These are phyloP conservation scores for Wickerhamomyces sp. DNA, from an alignment of 1,139 yeast species.

Conservation along the genomic window DNA sequence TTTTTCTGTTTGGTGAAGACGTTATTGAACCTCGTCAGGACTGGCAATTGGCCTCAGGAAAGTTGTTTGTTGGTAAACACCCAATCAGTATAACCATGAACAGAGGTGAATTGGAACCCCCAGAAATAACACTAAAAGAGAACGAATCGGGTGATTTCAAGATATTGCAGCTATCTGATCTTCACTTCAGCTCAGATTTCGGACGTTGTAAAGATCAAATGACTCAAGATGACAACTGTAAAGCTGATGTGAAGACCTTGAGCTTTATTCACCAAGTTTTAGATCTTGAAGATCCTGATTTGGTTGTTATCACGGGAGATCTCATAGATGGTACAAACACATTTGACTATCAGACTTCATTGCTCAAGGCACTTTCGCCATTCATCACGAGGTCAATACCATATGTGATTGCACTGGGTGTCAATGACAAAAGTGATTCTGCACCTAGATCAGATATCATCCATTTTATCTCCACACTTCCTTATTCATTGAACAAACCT, in stretches of 20 bases:
- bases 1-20: conserved; percentile 40
- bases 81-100: conserved; percentile 9
- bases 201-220: conserved; percentile 73
- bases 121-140: conserved; percentile 21
- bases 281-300: conserved; percentile 70
- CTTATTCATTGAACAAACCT: conserved; percentile 13
- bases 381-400: conserved; percentile 65
- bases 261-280: conserved; percentile 57
- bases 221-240: conserved; percentile 49
- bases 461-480: conserved; percentile 20
- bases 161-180: conserved; percentile 79
- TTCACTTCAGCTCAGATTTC: conserved; percentile 74
- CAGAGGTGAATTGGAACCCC: conserved; percentile 1
- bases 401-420: conserved; percentile 76
- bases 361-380: conserved; percentile 74
- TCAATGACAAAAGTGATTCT: conserved; percentile 32
- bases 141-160: conserved; percentile 50
- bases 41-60: conserved; percentile 28
- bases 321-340: conserved; percentile 54
- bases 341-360: conserved; percentile 74
- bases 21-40: conserved; percentile 45
- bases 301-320: conserved; percentile 84
- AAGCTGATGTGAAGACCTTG: conserved; percentile 70
- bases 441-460: conserved; percentile 19
- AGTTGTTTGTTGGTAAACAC: conserved; percentile 1